Base-by-base conservation (phyloP, 768 basidiomycete genomes). In the Guyanaporus albipodus region DNA sequence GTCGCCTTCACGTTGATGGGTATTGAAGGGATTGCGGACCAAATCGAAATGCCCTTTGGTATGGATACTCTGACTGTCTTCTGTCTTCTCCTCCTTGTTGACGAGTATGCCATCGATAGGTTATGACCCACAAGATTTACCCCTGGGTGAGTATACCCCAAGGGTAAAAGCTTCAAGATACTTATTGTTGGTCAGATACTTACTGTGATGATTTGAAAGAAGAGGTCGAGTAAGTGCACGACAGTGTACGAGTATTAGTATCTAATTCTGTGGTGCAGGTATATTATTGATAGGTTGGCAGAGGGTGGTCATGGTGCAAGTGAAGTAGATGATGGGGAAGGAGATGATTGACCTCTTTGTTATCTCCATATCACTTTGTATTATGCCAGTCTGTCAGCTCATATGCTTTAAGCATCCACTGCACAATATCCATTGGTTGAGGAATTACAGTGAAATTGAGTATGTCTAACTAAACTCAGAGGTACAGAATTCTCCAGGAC, bases 41-140 rank as follows among this genome's bases (percentile, higher is more conserved):
- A 91, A 66, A 91, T 95, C 55, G 93, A 96, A 66, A 87, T 88
- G 83, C 94, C 94, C 0, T 96, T 96, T 56, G 93, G 91, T 85
- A 50, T 38, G 73, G 65, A 19, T 15, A 33, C 17, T 26, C 28
- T 7, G 15, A n/a, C 19, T 15, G 2, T 33, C 21, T 39, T 35
- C 24, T 41, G n/a, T n/a, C n/a, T n/a, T n/a, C n/a, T 39, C 24
- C 19, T 28, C 7, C 5, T 44, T 27, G 19, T 33, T 52, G 21
- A 48, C 29, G 19, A n/a, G 11, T 19, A 28, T 2, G 46, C n/a
- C 37, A 55, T 49, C 49, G 8, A 44, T 48, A 82, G 81, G 82
- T 34, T 71, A 70, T 47, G 85, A 89, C 58, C 69, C 75, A 6
- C 71, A 76, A 2, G 87, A 90, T 67, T 72, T 91, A 42, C 89